phyloP scores from a whole-genome alignment of 1,139 yeast genomes.

The Scheffersomyces parashehatae region DNA sequence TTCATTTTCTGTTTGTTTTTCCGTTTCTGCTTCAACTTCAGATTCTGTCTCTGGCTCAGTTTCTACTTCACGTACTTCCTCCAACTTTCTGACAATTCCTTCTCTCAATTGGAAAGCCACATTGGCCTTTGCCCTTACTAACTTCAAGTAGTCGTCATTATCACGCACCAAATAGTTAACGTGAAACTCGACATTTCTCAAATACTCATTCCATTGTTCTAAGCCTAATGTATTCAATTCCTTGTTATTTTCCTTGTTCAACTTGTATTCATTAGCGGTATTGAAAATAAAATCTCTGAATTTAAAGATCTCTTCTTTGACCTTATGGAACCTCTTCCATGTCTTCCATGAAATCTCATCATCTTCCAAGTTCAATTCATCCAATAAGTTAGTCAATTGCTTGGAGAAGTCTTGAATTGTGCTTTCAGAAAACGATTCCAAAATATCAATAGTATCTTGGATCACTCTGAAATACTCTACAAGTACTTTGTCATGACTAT shows the following conservation, averaged over 20 bases:
- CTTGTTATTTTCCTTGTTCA: constrained; percentile 15
- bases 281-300: constrained; percentile 59
- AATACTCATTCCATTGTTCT: constrained; percentile 49
- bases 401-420: constrained; percentile 56
- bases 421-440: constrained; percentile 72
- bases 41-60: not conserved
- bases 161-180: constrained; percentile 63
- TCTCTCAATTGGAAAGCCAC: constrained; percentile 76
- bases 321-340: constrained; percentile 65
- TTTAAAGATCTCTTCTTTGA: constrained; percentile 55
- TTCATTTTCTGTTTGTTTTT: not conserved
- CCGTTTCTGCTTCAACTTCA: not conserved
- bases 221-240: constrained; percentile 33
- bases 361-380: constrained; percentile 26
- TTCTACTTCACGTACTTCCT: not conserved
- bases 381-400: constrained; percentile 32
- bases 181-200: constrained; percentile 61
- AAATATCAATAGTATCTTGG: constrained; percentile 59
- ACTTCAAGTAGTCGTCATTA: constrained; percentile 67
- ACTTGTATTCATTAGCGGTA: constrained; percentile 41
- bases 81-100: constrained; percentile 20
- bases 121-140: constrained; percentile 80
- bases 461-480: constrained; percentile 46
- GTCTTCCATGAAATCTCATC: constrained; percentile 55
- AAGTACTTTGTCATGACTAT: constrained; percentile 30